A percentile compares a stretch with the other conserved stretches of the same genome.
Conservation (phyloP, 352 stramenopile species). For the Phytophthora sp. region DNA sequence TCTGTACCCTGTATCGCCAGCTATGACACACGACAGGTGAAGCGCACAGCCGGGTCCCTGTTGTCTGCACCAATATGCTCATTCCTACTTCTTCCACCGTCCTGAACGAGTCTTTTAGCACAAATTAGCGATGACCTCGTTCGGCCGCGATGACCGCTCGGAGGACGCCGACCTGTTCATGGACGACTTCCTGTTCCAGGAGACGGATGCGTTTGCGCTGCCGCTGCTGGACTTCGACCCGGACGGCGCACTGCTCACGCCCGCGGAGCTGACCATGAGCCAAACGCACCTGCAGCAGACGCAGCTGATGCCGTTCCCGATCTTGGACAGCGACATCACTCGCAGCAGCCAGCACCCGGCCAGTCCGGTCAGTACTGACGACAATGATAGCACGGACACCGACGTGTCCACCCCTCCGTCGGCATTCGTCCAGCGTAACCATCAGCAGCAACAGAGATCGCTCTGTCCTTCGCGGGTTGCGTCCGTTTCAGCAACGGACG, state of each 20-base stretch:
- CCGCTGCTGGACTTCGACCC: constrained; percentile 54
- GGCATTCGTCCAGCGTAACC: constrained; percentile 32
- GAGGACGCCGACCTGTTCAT: constrained; percentile 35
- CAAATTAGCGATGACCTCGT: constrained; percentile 3
- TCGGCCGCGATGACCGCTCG: neutral
- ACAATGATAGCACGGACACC: constrained; percentile 54
- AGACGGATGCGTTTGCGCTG: constrained; percentile 40
- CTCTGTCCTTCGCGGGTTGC: no score
- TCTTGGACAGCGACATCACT: constrained; percentile 4
- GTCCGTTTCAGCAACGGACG: constrained; percentile 9
- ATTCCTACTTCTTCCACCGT: constrained; percentile 7
- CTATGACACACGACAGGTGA: neutral
- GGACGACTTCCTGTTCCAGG: constrained; percentile 61
- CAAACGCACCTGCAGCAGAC: constrained; percentile 25
- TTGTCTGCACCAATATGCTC: neutral
- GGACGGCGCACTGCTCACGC: constrained; percentile 33
- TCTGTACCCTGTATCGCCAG: neutral
- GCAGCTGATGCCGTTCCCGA: constrained; percentile 20
- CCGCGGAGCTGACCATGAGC: constrained; percentile 24
- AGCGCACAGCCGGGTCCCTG: neutral
- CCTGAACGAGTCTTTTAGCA: neutral
- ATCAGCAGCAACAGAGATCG: constrained; percentile 14
- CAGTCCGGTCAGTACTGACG: constrained; percentile 51
- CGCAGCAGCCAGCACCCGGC: constrained; percentile 18
- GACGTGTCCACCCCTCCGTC: constrained; percentile 58